Base-by-base conservation (phyloP, 176 grass and related monocot genomes). In the Paspalum vaginatum region DNA sequence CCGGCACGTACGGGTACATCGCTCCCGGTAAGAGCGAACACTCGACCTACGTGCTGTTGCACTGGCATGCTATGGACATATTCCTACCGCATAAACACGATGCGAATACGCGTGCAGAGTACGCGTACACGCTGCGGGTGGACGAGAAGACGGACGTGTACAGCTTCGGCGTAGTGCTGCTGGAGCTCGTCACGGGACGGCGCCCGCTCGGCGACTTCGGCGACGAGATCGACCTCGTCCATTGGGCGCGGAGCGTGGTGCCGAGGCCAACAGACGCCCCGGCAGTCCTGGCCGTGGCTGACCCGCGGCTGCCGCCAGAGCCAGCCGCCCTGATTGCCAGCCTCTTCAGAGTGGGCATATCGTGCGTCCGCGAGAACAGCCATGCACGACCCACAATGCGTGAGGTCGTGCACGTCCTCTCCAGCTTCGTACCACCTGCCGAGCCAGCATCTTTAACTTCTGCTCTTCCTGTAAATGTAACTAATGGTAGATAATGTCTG, bases 1-100 rank as follows among this genome's bases (percentile, higher is more conserved):
- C 91, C 8, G 95, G 91, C 4, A 92, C 91, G 11, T 97, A 90
- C 62, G 95, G 95, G 75, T 97, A 94, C 87, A 97, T 97, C 59
- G 89, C 95, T 1, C 91, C 95, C 73, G 90, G 93, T 93, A 75
- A 21, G 26, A 16, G 2, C 57, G 18, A 43, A 6, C 42, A 8
- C 42, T 7, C 8, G 42, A 43, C 40, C 6, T 6, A 6, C 42
- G 5, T 43, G 42, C 2, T 8, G 8, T 43, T 7, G 7, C 8
- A 8, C 5, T 43, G 42, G 8, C 3, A 4, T 43, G 42, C 42
- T 1, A 43, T 43, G 7, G 42, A 8, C 42, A 43, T 43, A 18
- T 7, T n/a, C n/a, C 49, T 17, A 6, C 20, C 5, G 20, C 20
- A 0, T 57, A 43, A 8, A 8, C 42, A 43, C 42, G 42, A 8